Conservation (phyloP, 2,329 filamentous ascomycete genomes). For the Tympanopsis confertula region DNA sequence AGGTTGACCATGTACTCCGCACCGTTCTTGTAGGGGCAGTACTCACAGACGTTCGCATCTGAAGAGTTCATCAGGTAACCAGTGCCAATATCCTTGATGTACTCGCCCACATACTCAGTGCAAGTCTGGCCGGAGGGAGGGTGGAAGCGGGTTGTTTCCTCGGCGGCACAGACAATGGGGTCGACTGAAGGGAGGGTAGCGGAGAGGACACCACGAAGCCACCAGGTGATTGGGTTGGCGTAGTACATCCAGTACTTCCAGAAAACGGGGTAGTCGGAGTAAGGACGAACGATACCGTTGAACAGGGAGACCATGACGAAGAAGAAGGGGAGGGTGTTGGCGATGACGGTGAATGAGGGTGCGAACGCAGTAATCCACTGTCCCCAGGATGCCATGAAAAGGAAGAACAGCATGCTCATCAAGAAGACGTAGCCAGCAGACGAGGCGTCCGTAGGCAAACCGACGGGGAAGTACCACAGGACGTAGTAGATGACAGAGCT, state of each 20-base stretch:
- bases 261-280: constrained; percentile 51
- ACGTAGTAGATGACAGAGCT: constrained; percentile 57
- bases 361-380: constrained; percentile 80
- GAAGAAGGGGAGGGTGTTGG: constrained; percentile 63
- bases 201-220: constrained; percentile 1
- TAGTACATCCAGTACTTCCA: constrained; percentile 55
- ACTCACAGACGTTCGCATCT: constrained; percentile 49
- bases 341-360: constrained; percentile 67
- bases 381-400: constrained; percentile 67
- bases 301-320: constrained; percentile 68
- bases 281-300: constrained; percentile 67
- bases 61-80: constrained; percentile 56
- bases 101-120: constrained; percentile 47
- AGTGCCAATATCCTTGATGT: constrained; percentile 28
- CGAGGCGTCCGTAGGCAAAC: constrained; percentile 52
- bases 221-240: constrained; percentile 1
- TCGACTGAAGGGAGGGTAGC: constrained; percentile 1
- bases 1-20: constrained; percentile 52
- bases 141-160: constrained; percentile 51
- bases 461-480: constrained; percentile 68
- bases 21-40: constrained; percentile 48
- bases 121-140: constrained; percentile 56
- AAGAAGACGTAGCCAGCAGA: constrained; percentile 66
- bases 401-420: constrained; percentile 67
- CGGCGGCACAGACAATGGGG: constrained; percentile 26